Percentiles rank a stretch among this genome's conserved stretches.
Evolutionary conservation across 2,329 filamentous ascomycete species (phyloP).

Genomic region (Verruconis gallopava): DNA sequence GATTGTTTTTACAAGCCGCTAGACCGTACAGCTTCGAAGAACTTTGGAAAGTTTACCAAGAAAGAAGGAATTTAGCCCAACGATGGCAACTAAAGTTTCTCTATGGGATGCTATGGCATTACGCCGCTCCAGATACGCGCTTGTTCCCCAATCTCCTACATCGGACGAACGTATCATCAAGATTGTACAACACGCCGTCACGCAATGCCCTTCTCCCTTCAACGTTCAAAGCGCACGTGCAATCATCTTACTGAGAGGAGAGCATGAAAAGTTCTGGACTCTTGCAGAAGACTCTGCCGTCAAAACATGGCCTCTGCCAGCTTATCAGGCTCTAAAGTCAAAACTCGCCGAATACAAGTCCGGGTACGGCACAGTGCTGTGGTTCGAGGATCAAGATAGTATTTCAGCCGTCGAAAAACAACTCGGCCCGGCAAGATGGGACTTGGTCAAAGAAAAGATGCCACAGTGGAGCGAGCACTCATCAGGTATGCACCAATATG

Average conservation of each 20-base stretch:
- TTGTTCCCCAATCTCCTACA: slow-evolving; percentile 6
- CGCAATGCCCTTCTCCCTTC: slow-evolving; percentile 8
- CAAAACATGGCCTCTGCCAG: not conserved
- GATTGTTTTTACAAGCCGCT: too few species aligned
- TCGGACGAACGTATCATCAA: not conserved
- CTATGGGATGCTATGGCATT: not conserved
- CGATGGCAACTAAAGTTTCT: not conserved
- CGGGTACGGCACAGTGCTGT: slow-evolving; percentile 11
- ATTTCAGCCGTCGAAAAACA: slow-evolving; percentile 7
- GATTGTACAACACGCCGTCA: not conserved
- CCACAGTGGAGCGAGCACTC: slow-evolving; percentile 10
- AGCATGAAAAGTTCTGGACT: slow-evolving; percentile 11
- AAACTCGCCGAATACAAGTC: slow-evolving; percentile 3
- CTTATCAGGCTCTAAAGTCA: not conserved
- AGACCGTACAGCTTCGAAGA: too few species aligned
- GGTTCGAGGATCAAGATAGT: slow-evolving; percentile 7
- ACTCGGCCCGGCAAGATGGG: too few species aligned
- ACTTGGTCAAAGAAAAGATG: slow-evolving; percentile 9
- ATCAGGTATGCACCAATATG: slow-evolving; percentile 16
- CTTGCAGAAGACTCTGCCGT: slow-evolving; percentile 4
- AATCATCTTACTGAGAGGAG: slow-evolving; percentile 6
- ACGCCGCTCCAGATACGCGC: not conserved
- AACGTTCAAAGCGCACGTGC: slow-evolving; percentile 9
- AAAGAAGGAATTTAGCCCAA: too few species aligned
- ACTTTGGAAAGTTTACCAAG: too few species aligned